A percentile compares a stretch with the other conserved stretches of the same genome.
phyloP scores from a whole-genome alignment of 768 basidiomycete genomes.

The Mycena galericulata region DNA sequence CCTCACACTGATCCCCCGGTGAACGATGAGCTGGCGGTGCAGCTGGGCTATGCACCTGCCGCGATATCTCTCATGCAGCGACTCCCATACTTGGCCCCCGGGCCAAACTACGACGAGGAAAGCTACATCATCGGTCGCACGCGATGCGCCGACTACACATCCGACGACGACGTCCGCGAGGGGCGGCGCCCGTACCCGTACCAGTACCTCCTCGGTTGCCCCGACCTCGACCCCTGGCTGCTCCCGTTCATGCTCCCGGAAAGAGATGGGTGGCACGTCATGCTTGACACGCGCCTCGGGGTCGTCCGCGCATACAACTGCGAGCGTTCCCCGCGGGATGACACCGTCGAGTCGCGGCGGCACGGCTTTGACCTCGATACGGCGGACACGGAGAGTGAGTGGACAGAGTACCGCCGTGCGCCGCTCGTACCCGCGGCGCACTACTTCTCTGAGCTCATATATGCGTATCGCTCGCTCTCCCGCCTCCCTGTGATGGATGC shows the following conservation, averaged over 20 bases:
- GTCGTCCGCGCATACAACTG: slow-evolving; percentile 14
- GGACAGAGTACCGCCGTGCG: slow-evolving; percentile 21
- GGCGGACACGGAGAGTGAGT: neutral
- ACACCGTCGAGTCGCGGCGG: slow-evolving; percentile 23
- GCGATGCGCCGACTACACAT: slow-evolving; percentile 18
- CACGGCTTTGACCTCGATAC: neutral
- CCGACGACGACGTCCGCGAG: slow-evolving; percentile 5
- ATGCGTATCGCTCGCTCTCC: slow-evolving; percentile 25
- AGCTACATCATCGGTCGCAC: slow-evolving; percentile 1
- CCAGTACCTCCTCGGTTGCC: slow-evolving; percentile 11
- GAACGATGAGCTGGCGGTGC: slow-evolving; percentile 12
- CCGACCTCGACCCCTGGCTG: slow-evolving; percentile 28
- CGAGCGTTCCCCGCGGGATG: neutral
- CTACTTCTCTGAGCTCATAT: slow-evolving; percentile 23
- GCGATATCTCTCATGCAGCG: slow-evolving; percentile 23
- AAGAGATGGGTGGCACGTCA: slow-evolving; percentile 22
- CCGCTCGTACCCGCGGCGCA: slow-evolving; percentile 17
- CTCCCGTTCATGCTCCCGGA: slow-evolving; percentile 22
- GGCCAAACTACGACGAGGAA: neutral
- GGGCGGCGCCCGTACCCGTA: slow-evolving; percentile 23
- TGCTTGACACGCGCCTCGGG: slow-evolving; percentile 31
- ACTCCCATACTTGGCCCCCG: slow-evolving; percentile 6
- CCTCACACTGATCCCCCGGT: slow-evolving; percentile 22
- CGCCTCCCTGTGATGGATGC: slow-evolving; percentile 15
- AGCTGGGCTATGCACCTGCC: slow-evolving; percentile 20